Percentiles rank a stretch among this genome's conserved stretches.
Evolutionary conservation across 108 stramenopile species (phyloP).

Genomic region (Pseudonitzschia multiseries): DNA sequence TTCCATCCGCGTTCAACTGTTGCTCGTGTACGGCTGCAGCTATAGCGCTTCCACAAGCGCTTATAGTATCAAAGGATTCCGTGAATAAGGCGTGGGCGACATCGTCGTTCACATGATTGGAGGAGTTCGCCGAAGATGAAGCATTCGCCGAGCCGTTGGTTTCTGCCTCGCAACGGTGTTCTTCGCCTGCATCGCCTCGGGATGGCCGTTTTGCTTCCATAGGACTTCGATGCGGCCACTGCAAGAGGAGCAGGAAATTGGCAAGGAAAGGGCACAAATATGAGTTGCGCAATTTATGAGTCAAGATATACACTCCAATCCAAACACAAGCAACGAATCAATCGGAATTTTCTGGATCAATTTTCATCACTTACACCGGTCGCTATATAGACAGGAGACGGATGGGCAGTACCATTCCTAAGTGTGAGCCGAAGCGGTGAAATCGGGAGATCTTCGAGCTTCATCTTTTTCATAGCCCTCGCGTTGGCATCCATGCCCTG

Average conservation of each 20-base stretch:
- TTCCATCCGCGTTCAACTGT: not conserved
- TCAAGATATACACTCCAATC: not conserved
- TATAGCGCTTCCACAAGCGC: slow-evolving; percentile 17
- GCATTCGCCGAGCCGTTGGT: not conserved
- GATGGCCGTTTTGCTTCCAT: not conserved
- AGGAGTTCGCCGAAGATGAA: not conserved
- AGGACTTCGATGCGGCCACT: slow-evolving; percentile 41
- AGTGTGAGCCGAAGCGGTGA: not conserved
- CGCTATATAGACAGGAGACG: slow-evolving; percentile 11
- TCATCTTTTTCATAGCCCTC: not conserved
- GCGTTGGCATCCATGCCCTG: not conserved
- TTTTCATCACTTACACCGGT: not conserved
- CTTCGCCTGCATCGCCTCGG: not conserved
- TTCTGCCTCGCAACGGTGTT: not conserved
- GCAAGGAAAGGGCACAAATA: not conserved
- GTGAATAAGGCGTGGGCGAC: slow-evolving; percentile 31
- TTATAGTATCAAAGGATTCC: slow-evolving; percentile 43
- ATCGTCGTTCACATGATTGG: slow-evolving; percentile 21
- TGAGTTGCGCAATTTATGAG: not conserved
- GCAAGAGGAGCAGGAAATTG: not conserved
- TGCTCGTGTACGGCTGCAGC: not conserved
- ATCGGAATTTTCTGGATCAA: not conserved
- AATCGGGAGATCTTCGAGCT: not conserved
- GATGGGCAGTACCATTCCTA: not conserved
- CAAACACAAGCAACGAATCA: not conserved